Conservation (phyloP, 345 rosid species). For the Eucalyptus decipiens region DNA sequence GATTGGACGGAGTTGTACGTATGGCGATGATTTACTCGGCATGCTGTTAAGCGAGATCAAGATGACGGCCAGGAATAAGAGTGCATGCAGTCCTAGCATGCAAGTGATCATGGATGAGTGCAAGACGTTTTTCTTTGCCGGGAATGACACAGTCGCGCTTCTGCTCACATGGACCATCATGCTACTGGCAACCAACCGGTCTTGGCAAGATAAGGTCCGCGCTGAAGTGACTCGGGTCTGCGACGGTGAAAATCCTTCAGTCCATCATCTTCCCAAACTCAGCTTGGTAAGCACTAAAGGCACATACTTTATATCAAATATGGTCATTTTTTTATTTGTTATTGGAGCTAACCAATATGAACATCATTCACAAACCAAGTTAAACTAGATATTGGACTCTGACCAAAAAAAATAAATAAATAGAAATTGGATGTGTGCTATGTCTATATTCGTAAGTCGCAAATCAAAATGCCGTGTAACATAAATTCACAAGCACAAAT, state of each 20-base stretch:
- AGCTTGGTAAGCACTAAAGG: conserved; percentile 17
- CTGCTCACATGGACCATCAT: conserved; percentile 45
- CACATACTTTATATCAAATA: background rate
- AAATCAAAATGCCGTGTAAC: background rate
- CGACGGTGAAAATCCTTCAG: conserved; percentile 17
- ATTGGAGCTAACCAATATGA: background rate
- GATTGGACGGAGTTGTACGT: conserved; percentile 54
- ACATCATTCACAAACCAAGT: background rate
- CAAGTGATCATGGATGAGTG: conserved; percentile 62
- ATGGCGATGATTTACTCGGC: conserved; percentile 74
- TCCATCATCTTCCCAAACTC: conserved; percentile 23
- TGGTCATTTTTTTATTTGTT: background rate
- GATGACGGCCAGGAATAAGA: conserved; percentile 7
- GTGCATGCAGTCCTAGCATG: conserved; percentile 21
- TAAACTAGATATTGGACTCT: background rate
- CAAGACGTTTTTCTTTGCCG: conserved; percentile 44
- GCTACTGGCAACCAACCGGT: conserved; percentile 31
- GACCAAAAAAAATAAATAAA: too few relatives aligned
- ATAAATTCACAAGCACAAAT: background rate
- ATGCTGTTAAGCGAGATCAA: conserved; percentile 59
- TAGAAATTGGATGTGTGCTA: background rate
- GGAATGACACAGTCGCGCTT: conserved; percentile 29
- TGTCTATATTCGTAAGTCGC: background rate
- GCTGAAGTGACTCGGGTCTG: conserved; percentile 34
- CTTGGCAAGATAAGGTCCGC: conserved; percentile 54